Conservation (phyloP, 2,329 filamentous ascomycete genomes). For the Zymoseptoria tritici region DNA sequence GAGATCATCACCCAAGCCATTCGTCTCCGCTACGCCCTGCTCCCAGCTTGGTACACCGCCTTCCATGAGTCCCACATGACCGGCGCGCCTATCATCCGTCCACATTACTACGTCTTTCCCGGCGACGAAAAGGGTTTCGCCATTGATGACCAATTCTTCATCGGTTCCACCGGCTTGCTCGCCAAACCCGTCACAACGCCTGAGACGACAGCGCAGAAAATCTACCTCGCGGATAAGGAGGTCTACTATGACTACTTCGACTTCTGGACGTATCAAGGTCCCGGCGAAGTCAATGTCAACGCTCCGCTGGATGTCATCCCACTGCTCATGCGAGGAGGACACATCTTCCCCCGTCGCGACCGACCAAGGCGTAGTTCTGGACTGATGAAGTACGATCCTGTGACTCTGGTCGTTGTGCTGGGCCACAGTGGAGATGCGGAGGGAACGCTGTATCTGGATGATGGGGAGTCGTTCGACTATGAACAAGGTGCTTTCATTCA, state of each 20-base stretch:
- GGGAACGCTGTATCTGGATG: slow-evolving; percentile 83
- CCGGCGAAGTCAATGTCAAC: slow-evolving; percentile 63
- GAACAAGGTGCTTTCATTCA: slow-evolving; percentile 82
- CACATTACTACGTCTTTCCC: slow-evolving; percentile 90
- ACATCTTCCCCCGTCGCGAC: slow-evolving; percentile 86
- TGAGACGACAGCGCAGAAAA: slow-evolving; percentile 61
- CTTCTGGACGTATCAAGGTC: slow-evolving; percentile 66
- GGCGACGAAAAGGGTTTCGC: slow-evolving; percentile 77
- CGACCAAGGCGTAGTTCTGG: slow-evolving; percentile 75
- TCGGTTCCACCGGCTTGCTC: slow-evolving; percentile 82
- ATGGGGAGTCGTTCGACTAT: slow-evolving; percentile 88
- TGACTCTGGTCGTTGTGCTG: slow-evolving; percentile 77
- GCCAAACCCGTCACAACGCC: slow-evolving; percentile 82
- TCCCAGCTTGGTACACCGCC: slow-evolving; percentile 94
- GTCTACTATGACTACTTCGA: slow-evolving; percentile 95
- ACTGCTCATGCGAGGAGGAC: slow-evolving; percentile 83
- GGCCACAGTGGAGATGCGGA: slow-evolving; percentile 62
- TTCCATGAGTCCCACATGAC: slow-evolving; percentile 82
- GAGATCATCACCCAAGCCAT: slow-evolving; percentile 81
- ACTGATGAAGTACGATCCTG: slow-evolving; percentile 90
- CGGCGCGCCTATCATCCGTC: slow-evolving; percentile 79
- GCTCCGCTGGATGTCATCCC: slow-evolving; percentile 83
- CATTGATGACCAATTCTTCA: slow-evolving; percentile 87
- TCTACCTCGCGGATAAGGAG: slow-evolving; percentile 84
- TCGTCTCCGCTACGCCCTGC: slow-evolving; percentile 76